phyloP scores from a whole-genome alignment of 2,329 filamentous ascomycete species.

The Escovopsis sp. region DNA sequence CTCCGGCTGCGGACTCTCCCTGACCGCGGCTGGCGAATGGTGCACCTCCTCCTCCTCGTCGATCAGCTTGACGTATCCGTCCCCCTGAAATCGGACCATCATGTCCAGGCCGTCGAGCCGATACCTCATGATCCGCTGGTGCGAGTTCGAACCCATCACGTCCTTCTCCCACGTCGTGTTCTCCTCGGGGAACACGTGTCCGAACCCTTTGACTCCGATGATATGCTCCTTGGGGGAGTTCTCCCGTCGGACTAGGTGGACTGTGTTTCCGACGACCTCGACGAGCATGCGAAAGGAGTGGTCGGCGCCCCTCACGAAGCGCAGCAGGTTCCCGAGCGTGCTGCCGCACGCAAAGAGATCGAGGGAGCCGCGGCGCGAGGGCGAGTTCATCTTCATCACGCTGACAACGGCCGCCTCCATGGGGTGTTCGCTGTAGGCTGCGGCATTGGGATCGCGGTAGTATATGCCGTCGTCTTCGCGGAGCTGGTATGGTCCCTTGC shows the following conservation, averaged over 20 bases:
- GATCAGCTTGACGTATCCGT: constrained; percentile 12
- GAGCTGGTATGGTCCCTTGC: constrained; percentile 11
- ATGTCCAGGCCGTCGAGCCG: constrained; percentile 28
- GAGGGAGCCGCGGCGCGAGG: constrained; percentile 21
- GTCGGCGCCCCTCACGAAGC: constrained; percentile 33
- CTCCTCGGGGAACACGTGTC: constrained; percentile 50
- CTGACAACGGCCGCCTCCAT: constrained; percentile 34
- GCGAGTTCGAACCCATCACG: constrained; percentile 39
- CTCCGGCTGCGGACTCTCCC: not conserved
- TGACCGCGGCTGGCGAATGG: not conserved
- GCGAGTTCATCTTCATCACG: constrained; percentile 15
- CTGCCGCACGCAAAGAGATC: constrained; percentile 31
- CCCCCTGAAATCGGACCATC: constrained; percentile 15
- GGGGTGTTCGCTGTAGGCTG: constrained; percentile 32
- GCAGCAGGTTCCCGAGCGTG: constrained; percentile 45
- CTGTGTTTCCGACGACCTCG: constrained; percentile 37
- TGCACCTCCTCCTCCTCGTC: not conserved
- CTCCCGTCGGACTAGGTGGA: constrained; percentile 50
- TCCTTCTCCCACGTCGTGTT: constrained; percentile 49
- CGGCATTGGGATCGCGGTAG: constrained; percentile 40
- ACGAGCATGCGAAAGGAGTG: constrained; percentile 43
- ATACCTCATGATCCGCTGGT: constrained; percentile 49
- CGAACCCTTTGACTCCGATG: constrained; percentile 40
- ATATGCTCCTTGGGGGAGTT: constrained; percentile 44
- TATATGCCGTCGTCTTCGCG: constrained; percentile 32